Evolutionary conservation across 2,329 filamentous ascomycete genomes (phyloP).

Genomic region (Colletotrichum musae): DNA sequence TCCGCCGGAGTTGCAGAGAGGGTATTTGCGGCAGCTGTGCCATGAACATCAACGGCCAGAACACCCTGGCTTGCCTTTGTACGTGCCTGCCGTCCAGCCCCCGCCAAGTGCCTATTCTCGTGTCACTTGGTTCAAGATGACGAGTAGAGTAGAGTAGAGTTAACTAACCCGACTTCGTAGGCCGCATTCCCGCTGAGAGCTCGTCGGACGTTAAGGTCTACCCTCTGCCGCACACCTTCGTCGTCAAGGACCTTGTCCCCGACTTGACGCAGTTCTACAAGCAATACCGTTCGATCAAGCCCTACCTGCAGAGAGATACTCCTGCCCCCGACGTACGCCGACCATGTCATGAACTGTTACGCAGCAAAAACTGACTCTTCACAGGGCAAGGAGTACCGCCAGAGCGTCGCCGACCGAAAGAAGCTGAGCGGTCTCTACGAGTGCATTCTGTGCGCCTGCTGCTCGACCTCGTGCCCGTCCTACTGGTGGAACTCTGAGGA

Average conservation of each 20-base stretch:
- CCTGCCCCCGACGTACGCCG: conserved; percentile 83
- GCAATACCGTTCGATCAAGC: conserved; percentile 99
- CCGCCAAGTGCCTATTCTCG: neutral
- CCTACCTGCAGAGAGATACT: conserved; percentile 93
- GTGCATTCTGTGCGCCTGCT: conserved; percentile 99
- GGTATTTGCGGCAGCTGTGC: conserved; percentile 98
- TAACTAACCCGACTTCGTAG: conserved; percentile 62
- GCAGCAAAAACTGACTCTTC: conserved; percentile 13
- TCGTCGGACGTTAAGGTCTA: conserved; percentile 92
- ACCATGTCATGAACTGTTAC: neutral
- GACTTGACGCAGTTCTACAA: conserved; percentile 99
- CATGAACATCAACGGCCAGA: conserved; percentile 99
- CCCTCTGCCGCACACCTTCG: conserved; percentile 97
- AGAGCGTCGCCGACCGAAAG: conserved; percentile 91
- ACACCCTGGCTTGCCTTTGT: conserved; percentile 98
- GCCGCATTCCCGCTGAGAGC: conserved; percentile 91
- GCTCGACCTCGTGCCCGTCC: conserved; percentile 98
- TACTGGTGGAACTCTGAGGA: conserved; percentile 99
- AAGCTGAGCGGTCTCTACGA: conserved; percentile 99
- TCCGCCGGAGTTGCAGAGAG: conserved; percentile 95
- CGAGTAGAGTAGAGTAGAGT: conserved; percentile 35
- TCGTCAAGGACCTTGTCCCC: conserved; percentile 98
- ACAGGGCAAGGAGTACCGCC: conserved; percentile 92
- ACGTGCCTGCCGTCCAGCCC: conserved; percentile 58
- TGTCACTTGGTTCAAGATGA: neutral